Evolutionary conservation across 2,329 filamentous ascomycete species (phyloP).

Genomic region (Pyricularia grisea): DNA sequence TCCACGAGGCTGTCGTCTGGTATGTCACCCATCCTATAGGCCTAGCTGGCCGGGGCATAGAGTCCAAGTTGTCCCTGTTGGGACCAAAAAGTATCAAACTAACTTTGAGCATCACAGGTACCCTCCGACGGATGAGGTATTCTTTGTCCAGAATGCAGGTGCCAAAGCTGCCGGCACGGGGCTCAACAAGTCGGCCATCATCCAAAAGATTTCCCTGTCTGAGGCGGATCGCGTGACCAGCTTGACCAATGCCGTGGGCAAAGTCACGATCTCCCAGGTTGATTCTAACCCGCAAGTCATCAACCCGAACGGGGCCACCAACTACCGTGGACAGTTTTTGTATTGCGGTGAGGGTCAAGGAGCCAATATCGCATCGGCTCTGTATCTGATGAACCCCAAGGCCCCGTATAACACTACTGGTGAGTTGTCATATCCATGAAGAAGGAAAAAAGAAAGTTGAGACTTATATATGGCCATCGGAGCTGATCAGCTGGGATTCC

Average conservation of each 20-base stretch:
- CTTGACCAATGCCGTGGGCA: constrained; percentile 24
- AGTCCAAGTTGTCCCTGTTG: not conserved
- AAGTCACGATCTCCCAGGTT: constrained; percentile 32
- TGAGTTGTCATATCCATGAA: constrained; percentile 12
- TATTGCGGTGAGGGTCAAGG: constrained; percentile 42
- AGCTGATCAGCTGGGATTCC: constrained; percentile 1
- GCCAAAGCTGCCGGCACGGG: constrained; percentile 35
- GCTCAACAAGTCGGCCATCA: constrained; percentile 38
- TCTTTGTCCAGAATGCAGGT: constrained; percentile 45
- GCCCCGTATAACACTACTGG: constrained; percentile 40
- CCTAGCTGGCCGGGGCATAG: constrained; percentile 7
- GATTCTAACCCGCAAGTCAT: constrained; percentile 31
- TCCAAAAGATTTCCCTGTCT: constrained; percentile 37
- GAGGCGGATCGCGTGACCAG: constrained; percentile 30
- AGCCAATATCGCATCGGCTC: constrained; percentile 24
- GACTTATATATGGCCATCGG: not conserved
- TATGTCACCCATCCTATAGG: constrained; percentile 12
- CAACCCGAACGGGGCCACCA: constrained; percentile 42
- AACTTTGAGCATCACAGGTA: constrained; percentile 15
- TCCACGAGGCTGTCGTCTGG: constrained; percentile 48
- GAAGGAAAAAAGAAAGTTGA: rapidly evolving
- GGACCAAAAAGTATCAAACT: not conserved
- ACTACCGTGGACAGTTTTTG: constrained; percentile 37
- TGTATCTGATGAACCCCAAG: constrained; percentile 32
- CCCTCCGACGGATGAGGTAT: constrained; percentile 35